A percentile compares a stretch with the other conserved stretches of the same genome.
Evolutionary conservation across 2,329 filamentous ascomycete genomes (phyloP).

Genomic region (Epichloe sibirici): DNA sequence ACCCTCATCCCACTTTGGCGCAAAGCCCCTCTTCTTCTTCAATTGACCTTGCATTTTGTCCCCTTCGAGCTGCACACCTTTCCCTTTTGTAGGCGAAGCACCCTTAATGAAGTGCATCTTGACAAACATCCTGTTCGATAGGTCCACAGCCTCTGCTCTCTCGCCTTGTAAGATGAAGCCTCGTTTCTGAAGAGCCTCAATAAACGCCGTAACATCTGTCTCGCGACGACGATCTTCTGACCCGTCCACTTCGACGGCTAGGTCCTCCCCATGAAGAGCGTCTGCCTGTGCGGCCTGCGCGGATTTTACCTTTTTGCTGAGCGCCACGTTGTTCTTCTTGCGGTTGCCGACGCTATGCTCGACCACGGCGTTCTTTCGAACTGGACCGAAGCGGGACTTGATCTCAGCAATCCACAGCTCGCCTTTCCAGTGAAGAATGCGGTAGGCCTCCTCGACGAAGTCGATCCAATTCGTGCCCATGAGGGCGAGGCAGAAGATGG

Average conservation of each 20-base stretch:
- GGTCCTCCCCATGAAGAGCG: slow-evolving; percentile 38
- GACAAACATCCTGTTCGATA: slow-evolving; percentile 96
- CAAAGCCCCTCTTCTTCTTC: slow-evolving; percentile 42
- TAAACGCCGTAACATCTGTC: slow-evolving; percentile 78
- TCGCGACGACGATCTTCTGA: slow-evolving; percentile 51
- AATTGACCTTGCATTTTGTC: slow-evolving; percentile 22
- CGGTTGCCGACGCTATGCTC: slow-evolving; percentile 61
- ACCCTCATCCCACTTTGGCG: slow-evolving; percentile 34
- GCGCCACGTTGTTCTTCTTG: slow-evolving; percentile 33
- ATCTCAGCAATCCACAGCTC: slow-evolving; percentile 97
- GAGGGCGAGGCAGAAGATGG: slow-evolving; percentile 88
- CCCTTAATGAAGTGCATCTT: slow-evolving; percentile 90
- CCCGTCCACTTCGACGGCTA: slow-evolving; percentile 62
- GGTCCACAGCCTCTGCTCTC: slow-evolving; percentile 52
- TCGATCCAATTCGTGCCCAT: slow-evolving; percentile 99
- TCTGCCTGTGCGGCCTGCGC: slow-evolving; percentile 30
- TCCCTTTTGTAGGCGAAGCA: slow-evolving; percentile 62
- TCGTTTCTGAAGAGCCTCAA: slow-evolving; percentile 66
- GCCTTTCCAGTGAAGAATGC: slow-evolving; percentile 82
- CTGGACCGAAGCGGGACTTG: slow-evolving; percentile 66
- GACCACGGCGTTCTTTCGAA: slow-evolving; percentile 31
- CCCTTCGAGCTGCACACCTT: slow-evolving; percentile 49
- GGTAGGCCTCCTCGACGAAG: slow-evolving; percentile 92
- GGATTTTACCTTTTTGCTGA: slow-evolving; percentile 33
- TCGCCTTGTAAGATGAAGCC: slow-evolving; percentile 74